These are phyloP conservation scores for Desmodesmus armatus DNA, from an alignment of 139 green algal species.

Conservation along the genomic window DNA sequence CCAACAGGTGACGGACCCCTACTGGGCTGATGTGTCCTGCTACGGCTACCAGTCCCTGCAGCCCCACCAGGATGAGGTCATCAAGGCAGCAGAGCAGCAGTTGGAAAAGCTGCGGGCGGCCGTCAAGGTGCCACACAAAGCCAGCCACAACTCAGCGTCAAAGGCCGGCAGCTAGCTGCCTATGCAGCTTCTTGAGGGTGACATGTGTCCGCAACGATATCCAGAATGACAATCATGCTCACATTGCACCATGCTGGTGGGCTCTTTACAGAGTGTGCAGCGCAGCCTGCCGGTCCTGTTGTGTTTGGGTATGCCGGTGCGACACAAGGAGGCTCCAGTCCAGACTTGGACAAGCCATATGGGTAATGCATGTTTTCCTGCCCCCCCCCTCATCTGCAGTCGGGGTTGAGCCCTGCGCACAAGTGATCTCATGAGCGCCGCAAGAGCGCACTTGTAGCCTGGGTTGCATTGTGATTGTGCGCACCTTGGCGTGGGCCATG, in stretches of 20 bases:
- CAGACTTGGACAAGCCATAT: too few species aligned
- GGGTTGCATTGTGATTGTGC: too few species aligned
- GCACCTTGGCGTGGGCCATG: too few species aligned
- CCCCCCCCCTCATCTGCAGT: too few species aligned
- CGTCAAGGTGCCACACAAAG: not conserved
- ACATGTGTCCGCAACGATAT: not conserved
- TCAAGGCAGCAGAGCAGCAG: conserved; percentile 30
- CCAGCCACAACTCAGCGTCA: not conserved
- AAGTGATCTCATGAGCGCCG: too few species aligned
- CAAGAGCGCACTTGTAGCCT: too few species aligned
- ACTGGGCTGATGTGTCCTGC: conserved; percentile 33
- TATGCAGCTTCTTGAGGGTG: not conserved
- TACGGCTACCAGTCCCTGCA: conserved; percentile 51
- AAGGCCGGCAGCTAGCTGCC: not conserved
- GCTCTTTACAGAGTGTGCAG: not conserved
- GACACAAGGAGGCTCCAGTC: too few species aligned
- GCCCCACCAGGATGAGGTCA: conserved; percentile 43
- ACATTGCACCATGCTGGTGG: not conserved
- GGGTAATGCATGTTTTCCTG: too few species aligned
- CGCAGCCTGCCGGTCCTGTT: too few species aligned
- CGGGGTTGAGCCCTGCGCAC: too few species aligned
- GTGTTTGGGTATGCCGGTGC: too few species aligned
- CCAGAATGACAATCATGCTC: not conserved
- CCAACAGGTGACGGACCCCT: conserved; percentile 41
- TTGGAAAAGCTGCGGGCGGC: not conserved